Evolutionary conservation across 192 early-diverging fungal genomes (phyloP).

Genomic region (Backusella mclennaniae): DNA sequence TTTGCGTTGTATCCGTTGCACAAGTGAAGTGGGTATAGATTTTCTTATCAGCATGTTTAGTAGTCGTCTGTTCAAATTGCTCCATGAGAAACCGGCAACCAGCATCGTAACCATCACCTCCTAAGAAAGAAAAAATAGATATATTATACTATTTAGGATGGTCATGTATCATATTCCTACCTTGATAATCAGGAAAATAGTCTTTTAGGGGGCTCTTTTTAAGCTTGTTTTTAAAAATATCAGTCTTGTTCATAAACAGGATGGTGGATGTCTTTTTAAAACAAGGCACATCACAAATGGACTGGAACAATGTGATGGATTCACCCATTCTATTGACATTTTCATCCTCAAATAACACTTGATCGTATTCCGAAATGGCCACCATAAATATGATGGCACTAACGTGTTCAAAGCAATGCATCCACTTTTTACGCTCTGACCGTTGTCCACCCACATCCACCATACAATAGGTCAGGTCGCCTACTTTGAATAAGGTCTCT

Average conservation of each 20-base stretch:
- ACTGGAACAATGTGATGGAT: slow-evolving; percentile 93
- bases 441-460: slow-evolving; percentile 98
- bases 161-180: slow-evolving; percentile 22
- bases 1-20: slow-evolving; percentile 82
- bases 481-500: slow-evolving; percentile 88
- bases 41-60: slow-evolving; percentile 70
- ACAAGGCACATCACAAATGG: slow-evolving; percentile 96
- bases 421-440: slow-evolving; percentile 98
- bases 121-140: neutral
- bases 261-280: slow-evolving; percentile 96
- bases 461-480: slow-evolving; percentile 92
- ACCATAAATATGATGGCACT: slow-evolving; percentile 95
- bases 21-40: slow-evolving; percentile 89
- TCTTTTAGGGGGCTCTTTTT: slow-evolving; percentile 77
- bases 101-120: slow-evolving; percentile 66
- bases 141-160: too few species aligned
- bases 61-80: slow-evolving; percentile 73
- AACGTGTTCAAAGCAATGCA: slow-evolving; percentile 97
- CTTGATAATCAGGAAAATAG: slow-evolving; percentile 88
- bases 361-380: slow-evolving; percentile 95
- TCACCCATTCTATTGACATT: slow-evolving; percentile 96
- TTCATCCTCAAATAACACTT: slow-evolving; percentile 94
- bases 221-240: slow-evolving; percentile 93
- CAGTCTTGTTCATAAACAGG: slow-evolving; percentile 98
- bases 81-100: slow-evolving; percentile 77